Evolutionary conservation across 164 flowering plant species (phyloP).

Genomic region (Magnolia kwangsiensis): DNA sequence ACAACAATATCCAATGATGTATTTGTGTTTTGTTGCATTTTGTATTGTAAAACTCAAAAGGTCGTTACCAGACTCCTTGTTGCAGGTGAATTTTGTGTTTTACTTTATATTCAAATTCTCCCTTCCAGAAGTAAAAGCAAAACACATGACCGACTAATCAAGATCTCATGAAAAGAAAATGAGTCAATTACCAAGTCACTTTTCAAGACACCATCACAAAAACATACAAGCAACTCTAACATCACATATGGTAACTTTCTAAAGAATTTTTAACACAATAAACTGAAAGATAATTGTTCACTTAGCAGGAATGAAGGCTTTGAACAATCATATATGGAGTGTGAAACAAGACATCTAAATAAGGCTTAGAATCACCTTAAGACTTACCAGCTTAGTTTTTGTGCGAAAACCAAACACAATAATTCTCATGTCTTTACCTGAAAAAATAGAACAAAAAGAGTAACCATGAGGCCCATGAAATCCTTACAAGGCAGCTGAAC

Average conservation of each 20-base stretch:
- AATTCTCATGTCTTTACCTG: constrained; percentile 98
- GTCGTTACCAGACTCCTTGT: too few species aligned
- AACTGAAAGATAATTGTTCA: not conserved
- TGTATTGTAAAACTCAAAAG: too few species aligned
- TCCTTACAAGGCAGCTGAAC: not conserved
- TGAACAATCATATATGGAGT: not conserved
- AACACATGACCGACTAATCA: too few species aligned
- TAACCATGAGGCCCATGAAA: not conserved
- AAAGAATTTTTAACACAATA: not conserved
- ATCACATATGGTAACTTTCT: not conserved
- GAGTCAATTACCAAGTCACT: not conserved
- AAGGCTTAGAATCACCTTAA: not conserved
- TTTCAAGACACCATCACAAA: not conserved
- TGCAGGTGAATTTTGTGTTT: too few species aligned
- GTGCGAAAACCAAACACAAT: constrained; percentile 88
- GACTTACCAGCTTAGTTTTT: constrained; percentile 70
- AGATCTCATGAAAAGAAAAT: too few species aligned
- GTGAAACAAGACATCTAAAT: not conserved
- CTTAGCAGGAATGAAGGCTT: not conserved
- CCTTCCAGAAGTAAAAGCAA: too few species aligned
- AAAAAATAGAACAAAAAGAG: constrained; percentile 16
- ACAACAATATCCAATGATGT: too few species aligned
- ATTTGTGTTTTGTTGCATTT: too few species aligned
- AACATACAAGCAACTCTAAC: not conserved
- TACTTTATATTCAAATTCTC: too few species aligned